Base-by-base conservation (phyloP, 306 rosid species). In the Senna tora region DNA sequence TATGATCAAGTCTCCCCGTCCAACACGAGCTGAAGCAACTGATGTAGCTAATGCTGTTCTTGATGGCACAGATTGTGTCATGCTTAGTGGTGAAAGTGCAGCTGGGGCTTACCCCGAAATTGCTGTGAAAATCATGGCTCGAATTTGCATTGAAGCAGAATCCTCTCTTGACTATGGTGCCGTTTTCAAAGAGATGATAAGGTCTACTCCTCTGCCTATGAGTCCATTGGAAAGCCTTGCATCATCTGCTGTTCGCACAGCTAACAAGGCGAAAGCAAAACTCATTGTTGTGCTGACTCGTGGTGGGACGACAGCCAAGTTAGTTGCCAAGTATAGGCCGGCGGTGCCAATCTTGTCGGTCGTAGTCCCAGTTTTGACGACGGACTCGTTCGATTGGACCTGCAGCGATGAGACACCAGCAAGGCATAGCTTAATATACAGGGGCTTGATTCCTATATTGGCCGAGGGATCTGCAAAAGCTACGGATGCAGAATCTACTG, bases 61-160 rank as follows among this genome's bases (percentile, higher is more conserved):
- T 72, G 98, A 92, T 72, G 98, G 98, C 65, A 92, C 96, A 4
- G 98, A 92, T 71, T 92, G 98, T 64, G 98, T 92, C 33, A 92
- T 92, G 98, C 98, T 90, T 68, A 92, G 98, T 77, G 98, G 98
- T 60, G 98, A 92, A 78, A 92, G 98, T 78, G 98, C 98, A 32
- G 98, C 96, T 41, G 98, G 98, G 73, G 86, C 96, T 19, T 90
- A 93, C 67, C 98, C 98, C 12, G 98, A 93, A 73, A 76, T 93
- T 28, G 96, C 98, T 4, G 96, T 93, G 71, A 93, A 88, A 79
- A 90, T 87, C 83, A 93, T 93, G 98, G 88, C 93, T 52, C 92
- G 95, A 5, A 93, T 93, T 56, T 93, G 98, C 46, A 82, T 93
- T 17, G 98, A 93, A 82, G 96, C 96, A 43, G 98, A 93, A 75